Base-by-base conservation (phyloP, 2,329 filamentous ascomycete genomes). In the Calonectria pseudoturangicola region DNA sequence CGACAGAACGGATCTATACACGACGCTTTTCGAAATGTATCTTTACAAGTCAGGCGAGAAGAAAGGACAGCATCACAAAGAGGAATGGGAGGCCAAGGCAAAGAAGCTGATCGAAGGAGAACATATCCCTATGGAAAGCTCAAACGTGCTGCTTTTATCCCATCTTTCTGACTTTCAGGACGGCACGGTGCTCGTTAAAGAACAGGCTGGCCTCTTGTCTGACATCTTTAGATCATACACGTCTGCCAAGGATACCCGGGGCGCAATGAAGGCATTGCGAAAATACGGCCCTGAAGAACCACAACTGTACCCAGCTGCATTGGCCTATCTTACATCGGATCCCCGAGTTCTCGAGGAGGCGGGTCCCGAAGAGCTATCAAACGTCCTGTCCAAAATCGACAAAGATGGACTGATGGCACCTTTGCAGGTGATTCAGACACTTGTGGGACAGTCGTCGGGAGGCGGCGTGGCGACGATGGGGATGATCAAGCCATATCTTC, bases 161-260 rank as follows among this genome's bases (percentile, higher is more conserved):
- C 95, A 98, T 80, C 88, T 99, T 4, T 96, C 96, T 4, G 91
- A 95, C 78, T 99, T 98, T 86, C 90, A 91, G 54, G 95, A 97
- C 80, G 97, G 97, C 21, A 98, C 95, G 0, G 95, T 95, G 2
- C 90, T 99, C 2, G 96, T 99, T 68, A 94, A 96, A 77, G 97
- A 99, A 85, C 95, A 98, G 81, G 95, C 97, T 72, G 95, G 96
- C 25, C 89, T 99, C 3, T 90, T 95, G 50, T 97, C 96, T 70
- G 97, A 99, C 84, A 98, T 99, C 72, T 98, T 99, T 87, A 93
- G 97, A 62, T 98, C 96, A 1, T 98, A 98, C 82, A 98, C 96
- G 1, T 92, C 95, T 0, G 95, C 96, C 27, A 95, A 95, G 76
- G 97, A 99, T 82, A 99, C 97, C 0, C 89, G 91, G 48, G 96